These are phyloP conservation scores for Elymus sibiricus DNA, from an alignment of 176 grass and related monocot species.

Conservation along the genomic window DNA sequence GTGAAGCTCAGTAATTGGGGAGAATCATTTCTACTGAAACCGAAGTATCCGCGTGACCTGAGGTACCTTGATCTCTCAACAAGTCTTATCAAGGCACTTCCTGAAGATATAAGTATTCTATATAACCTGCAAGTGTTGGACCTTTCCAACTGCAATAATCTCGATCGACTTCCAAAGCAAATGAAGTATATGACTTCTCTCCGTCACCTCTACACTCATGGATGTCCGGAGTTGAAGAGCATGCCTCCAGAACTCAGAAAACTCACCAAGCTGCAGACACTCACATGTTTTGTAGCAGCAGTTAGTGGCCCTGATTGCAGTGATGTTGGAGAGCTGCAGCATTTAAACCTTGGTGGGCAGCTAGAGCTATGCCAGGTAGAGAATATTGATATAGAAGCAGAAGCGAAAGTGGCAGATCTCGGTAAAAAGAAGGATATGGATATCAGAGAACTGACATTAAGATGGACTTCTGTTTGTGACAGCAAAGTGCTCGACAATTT, in stretches of 20 bases:
- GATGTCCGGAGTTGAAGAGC: accelerated
- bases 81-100: not conserved
- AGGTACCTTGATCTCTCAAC: not conserved
- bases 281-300: not conserved
- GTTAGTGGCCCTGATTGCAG: not conserved
- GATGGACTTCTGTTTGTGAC: not conserved
- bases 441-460: not conserved
- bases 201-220: not conserved
- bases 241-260: too few species aligned
- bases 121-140: not conserved
- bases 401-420: not conserved
- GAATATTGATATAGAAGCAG: not conserved
- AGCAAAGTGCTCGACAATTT: not conserved
- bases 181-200: not conserved
- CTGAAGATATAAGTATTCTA: not conserved
- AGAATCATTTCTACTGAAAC: not conserved
- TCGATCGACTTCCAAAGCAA: not conserved
- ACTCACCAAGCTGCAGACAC: not conserved
- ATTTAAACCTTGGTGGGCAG: not conserved
- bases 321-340: not conserved
- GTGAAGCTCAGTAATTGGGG: accelerated
- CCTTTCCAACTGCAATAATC: accelerated
- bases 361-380: not conserved
- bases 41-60: not conserved
- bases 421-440: not conserved